Evolutionary conservation across 169 alveolate genomes (phyloP).

Genomic region (Eimeria acervulina): DNA sequence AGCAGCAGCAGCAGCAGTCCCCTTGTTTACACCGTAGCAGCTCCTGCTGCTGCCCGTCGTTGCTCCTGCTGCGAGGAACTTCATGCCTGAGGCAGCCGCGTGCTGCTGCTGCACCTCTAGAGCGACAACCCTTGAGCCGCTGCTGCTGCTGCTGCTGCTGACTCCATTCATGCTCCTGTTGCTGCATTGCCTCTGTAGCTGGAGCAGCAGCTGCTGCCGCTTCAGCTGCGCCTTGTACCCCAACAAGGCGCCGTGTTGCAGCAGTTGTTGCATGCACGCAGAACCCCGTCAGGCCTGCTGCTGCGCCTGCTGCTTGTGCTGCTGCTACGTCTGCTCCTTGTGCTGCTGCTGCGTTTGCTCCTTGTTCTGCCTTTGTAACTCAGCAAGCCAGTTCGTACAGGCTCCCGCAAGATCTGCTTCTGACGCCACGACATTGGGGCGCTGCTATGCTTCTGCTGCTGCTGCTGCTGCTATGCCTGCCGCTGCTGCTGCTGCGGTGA

Average conservation of each 20-base stretch:
- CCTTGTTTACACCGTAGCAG: background rate
- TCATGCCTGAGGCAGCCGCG: background rate
- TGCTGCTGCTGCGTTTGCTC: slow-evolving; percentile 30
- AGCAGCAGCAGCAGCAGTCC: slow-evolving; percentile 44
- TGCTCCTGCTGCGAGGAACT: slow-evolving; percentile 13
- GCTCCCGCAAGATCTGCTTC: slow-evolving; percentile 28
- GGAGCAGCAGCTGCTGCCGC: slow-evolving; percentile 65
- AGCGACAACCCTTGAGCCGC: slow-evolving; percentile 11
- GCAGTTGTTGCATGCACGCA: slow-evolving; percentile 39
- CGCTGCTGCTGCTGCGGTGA: slow-evolving; percentile 34
- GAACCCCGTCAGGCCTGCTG: too few species aligned
- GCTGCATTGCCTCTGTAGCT: slow-evolving; percentile 67
- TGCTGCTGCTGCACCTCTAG: background rate
- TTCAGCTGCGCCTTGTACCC: slow-evolving; percentile 57
- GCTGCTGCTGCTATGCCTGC: slow-evolving; percentile 32
- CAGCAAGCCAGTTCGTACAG: slow-evolving; percentile 53
- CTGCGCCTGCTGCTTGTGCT: slow-evolving; percentile 8
- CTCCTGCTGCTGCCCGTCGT: slow-evolving; percentile 6
- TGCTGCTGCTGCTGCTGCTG: slow-evolving; percentile 69
- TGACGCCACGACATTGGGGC: slow-evolving; percentile 69
- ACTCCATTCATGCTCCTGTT: slow-evolving; percentile 32
- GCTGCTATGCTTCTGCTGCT: slow-evolving; percentile 24
- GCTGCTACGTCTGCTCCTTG: too few species aligned
- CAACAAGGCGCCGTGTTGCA: slow-evolving; percentile 57
- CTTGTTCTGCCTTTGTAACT: slow-evolving; percentile 18